Percentiles rank a stretch among this genome's conserved stretches.
These are phyloP conservation scores for Plasmodium blacklocki DNA, from an alignment of 169 alveolate species.

Conservation along the genomic window DNA sequence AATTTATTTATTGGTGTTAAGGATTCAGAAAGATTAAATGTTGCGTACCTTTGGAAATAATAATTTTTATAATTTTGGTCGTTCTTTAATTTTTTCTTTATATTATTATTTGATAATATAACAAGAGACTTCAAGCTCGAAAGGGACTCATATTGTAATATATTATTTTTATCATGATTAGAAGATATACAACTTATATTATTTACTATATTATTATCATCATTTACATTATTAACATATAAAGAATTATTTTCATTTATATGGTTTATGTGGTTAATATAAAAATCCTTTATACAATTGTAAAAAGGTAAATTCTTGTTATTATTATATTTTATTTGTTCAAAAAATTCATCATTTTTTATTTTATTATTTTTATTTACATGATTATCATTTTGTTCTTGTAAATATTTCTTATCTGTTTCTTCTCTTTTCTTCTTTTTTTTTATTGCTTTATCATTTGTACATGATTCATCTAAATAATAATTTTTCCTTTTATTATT, in stretches of 20 bases:
- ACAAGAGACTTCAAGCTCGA: too few relatives aligned
- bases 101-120: not conserved
- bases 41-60: constrained; percentile 25
- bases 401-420: not conserved
- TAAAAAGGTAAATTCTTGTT: constrained; percentile 13
- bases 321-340: constrained; percentile 9
- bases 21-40: constrained; percentile 17
- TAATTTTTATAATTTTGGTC: constrained; percentile 13
- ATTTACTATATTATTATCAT: not conserved
- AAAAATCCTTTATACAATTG: constrained; percentile 24
- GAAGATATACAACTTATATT: not conserved
- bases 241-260: not conserved
- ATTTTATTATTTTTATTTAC: not conserved
- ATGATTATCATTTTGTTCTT: not conserved
- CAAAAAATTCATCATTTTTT: not conserved
- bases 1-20: constrained; percentile 56
- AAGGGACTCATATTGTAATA: too few relatives aligned
- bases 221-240: not conserved
- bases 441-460: not conserved
- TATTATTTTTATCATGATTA: too few relatives aligned
- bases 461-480: not conserved
- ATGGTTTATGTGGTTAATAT: constrained; percentile 11
- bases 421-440: not conserved
- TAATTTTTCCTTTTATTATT: not conserved
- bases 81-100: constrained; percentile 16